These are phyloP conservation scores for Stachybotrys elegans DNA, from an alignment of 2,329 filamentous ascomycete species.

Conservation along the genomic window DNA sequence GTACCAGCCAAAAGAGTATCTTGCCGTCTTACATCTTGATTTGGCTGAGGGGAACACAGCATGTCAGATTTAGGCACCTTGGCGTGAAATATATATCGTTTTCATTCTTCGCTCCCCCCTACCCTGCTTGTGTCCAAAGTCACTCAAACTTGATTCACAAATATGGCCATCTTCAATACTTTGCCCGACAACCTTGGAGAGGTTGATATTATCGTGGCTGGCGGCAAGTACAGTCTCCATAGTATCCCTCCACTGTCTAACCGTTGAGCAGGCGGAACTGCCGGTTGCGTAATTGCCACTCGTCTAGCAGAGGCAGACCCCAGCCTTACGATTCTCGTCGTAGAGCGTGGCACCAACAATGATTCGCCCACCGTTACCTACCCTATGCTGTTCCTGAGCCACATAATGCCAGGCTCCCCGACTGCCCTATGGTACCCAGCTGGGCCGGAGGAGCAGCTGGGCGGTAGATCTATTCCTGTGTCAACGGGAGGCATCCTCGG, in stretches of 20 bases:
- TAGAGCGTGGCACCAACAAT: conserved; percentile 49
- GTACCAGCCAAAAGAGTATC: too few species aligned
- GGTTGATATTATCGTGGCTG: not conserved
- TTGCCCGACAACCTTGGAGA: not conserved
- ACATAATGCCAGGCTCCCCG: conserved; percentile 9
- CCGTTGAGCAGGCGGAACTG: conserved; percentile 34
- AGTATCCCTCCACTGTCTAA: too few species aligned
- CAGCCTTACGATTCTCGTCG: conserved; percentile 42
- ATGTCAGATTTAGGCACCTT: too few species aligned
- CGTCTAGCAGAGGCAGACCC: conserved; percentile 45
- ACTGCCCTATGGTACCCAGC: conserved; percentile 13
- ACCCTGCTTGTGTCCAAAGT: too few species aligned
- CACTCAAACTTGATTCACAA: too few species aligned
- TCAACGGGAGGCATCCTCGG: conserved; percentile 9
- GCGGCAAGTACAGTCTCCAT: not conserved
- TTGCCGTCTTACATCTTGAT: too few species aligned
- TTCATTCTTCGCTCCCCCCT: too few species aligned
- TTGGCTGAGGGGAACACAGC: too few species aligned
- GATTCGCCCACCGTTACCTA: conserved; percentile 41
- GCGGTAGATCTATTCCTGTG: conserved; percentile 11
- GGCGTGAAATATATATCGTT: too few species aligned
- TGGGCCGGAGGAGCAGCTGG: conserved; percentile 11
- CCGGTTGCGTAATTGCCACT: conserved; percentile 42
- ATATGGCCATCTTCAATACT: not conserved
- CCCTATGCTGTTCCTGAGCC: conserved; percentile 32